phyloP scores from a whole-genome alignment of 106 monocot species.

The Dioscorea dumetorum region DNA sequence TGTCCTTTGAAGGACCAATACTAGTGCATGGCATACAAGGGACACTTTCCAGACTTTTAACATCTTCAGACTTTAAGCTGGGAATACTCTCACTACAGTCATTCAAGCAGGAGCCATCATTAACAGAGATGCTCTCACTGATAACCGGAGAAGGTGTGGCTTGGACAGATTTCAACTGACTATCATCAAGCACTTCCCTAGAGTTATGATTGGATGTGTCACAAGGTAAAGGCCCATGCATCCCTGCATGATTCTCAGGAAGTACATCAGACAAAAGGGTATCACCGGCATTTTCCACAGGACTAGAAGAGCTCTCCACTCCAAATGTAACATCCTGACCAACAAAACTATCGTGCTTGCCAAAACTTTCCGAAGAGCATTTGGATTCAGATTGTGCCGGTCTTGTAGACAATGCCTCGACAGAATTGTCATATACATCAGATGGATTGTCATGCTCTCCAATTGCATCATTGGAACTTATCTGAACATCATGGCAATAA shows the following conservation, averaged over 20 bases:
- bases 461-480: conserved; percentile 11
- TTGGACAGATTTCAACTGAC: conserved; percentile 3
- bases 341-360: conserved; percentile 6
- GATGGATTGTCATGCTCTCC: conserved; percentile 6
- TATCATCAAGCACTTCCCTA: not conserved
- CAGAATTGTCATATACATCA: not conserved
- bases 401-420: not conserved
- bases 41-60: not conserved
- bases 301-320: conserved; percentile 6
- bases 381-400: conserved; percentile 12
- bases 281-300: not conserved
- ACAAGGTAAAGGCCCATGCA: too few species aligned
- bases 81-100: conserved; percentile 3
- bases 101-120: not conserved
- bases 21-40: not conserved
- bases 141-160: conserved; percentile 3
- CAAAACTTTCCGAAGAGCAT: not conserved
- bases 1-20: not conserved
- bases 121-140: not conserved
- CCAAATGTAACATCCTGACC: conserved; percentile 5
- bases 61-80: not conserved
- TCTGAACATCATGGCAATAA: conserved; percentile 11
- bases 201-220: too few species aligned
- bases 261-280: conserved; percentile 5
- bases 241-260: not conserved